Base-by-base conservation (phyloP, 495 filamentous ascomycete species). In the Penicillium cinerascens region DNA sequence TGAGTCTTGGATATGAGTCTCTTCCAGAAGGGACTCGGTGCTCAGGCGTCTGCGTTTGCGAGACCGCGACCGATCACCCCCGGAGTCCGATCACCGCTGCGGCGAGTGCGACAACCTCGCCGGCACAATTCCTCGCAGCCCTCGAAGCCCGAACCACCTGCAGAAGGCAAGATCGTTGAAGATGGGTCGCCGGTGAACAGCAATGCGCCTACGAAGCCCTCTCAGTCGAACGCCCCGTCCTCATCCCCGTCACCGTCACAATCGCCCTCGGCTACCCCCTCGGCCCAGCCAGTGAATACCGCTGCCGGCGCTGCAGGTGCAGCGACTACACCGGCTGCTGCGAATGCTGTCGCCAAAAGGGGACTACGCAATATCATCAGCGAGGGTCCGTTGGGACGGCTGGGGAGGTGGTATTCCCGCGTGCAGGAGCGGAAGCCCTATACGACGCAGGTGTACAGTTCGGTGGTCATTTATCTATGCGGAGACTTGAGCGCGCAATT, bases 401-500 rank as follows among this genome's bases (percentile, higher is more conserved):
- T 75, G n/a, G 74, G 70, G 17, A 49, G 67, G 27, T 67, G 67
- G 50, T 97, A 93, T 60, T 83, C 79, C 11, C 78, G 86, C 23
- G 78, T 79, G 13, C 89, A 93, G 67, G 73, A 78, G 29, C 78
- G 78, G 42, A 66, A 86, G 50, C 92, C 92, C 6, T 89, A 87
- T 63, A 67, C 77, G 8, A 95, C 89, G 4, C 92, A 97, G 72
- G 62, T 95, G 54, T 72, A 73, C 53, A 90, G 82, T 55, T 81
- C 87, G 39, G 68, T 96, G 27, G 74, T 88, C 13, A 87, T 96
- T 44, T 96, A 91, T 65, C 73, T 88, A 15, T 80, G 80, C 37
- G 89, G 90, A 13, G 92, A 97, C 66, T 56, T 95, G 56, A 84
- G 84, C 54, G 89, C 91, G 49, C 92, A 97, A 68, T 53, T 78